These are phyloP conservation scores for Syncephalastrum contaminatum DNA, from an alignment of 371 early-diverging fungal genomes.

Conservation along the genomic window DNA sequence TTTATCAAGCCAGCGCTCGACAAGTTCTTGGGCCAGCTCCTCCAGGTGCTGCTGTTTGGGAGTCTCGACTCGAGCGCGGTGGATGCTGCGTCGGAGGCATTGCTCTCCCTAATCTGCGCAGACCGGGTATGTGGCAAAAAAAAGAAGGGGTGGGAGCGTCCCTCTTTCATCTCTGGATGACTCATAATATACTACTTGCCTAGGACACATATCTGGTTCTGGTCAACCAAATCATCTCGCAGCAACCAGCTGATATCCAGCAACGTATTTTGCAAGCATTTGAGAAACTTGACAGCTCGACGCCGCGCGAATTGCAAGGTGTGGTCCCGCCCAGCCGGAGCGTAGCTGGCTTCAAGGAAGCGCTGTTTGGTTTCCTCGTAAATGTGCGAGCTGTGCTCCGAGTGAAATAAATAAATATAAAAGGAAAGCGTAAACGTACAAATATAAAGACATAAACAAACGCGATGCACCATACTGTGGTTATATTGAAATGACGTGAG, in stretches of 20 bases:
- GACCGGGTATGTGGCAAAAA: slow-evolving; percentile 44
- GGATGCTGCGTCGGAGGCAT: slow-evolving; percentile 61
- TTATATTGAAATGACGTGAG: no score
- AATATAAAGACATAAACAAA: no score
- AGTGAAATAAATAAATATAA: slow-evolving; percentile 47
- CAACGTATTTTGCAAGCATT: slow-evolving; percentile 49
- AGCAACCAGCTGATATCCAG: slow-evolving; percentile 49
- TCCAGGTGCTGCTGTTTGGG: slow-evolving; percentile 59
- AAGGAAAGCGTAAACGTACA: no score
- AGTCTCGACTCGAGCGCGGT: slow-evolving; percentile 59
- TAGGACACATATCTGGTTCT: slow-evolving; percentile 33
- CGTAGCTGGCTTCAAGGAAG: slow-evolving; percentile 43
- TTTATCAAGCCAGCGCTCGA: slow-evolving; percentile 49
- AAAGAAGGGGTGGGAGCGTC: neutral
- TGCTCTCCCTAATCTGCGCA: slow-evolving; percentile 55
- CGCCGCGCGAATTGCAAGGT: slow-evolving; percentile 24
- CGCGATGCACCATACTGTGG: no score
- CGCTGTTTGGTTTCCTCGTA: slow-evolving; percentile 58
- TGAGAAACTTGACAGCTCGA: slow-evolving; percentile 41
- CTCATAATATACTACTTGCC: slow-evolving; percentile 1
- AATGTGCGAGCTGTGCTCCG: slow-evolving; percentile 68
- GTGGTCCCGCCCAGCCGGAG: slow-evolving; percentile 21
- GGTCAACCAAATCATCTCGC: slow-evolving; percentile 53
- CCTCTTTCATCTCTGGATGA: neutral
- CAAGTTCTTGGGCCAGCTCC: slow-evolving; percentile 48